phyloP scores from a whole-genome alignment of 1,284 basidiomycete species.

The Trichosporon coremiiforme region DNA sequence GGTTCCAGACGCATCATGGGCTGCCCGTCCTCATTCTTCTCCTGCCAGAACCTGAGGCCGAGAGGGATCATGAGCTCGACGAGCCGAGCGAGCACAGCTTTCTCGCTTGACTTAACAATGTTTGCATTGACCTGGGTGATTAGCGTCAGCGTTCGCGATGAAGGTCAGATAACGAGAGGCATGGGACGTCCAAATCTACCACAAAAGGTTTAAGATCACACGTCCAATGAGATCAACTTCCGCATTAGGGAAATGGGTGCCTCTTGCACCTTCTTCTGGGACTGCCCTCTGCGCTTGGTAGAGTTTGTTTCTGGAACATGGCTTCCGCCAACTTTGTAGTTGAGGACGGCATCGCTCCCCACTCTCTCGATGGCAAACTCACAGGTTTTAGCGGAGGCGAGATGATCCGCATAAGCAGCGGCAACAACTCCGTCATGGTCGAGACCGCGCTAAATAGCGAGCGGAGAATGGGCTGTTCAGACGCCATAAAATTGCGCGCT shows the following conservation, averaged over 20 bases:
- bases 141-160: conserved; percentile 11
- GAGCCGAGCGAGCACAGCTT: conserved; percentile 69
- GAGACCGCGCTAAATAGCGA: conserved; percentile 65
- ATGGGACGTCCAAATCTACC: neutral
- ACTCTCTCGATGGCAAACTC: conserved; percentile 48
- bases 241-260: neutral
- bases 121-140: conserved; percentile 79
- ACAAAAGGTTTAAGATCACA: neutral
- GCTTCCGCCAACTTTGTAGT: neutral
- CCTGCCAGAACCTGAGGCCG: conserved; percentile 85
- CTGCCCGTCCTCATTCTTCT: conserved; percentile 87
- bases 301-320: neutral
- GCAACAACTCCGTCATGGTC: conserved; percentile 73
- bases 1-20: conserved; percentile 90
- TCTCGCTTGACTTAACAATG: conserved; percentile 80
- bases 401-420: conserved; percentile 89
- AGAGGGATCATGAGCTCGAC: conserved; percentile 87
- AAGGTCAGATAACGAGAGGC: conserved; percentile 10
- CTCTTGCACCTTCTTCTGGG: neutral
- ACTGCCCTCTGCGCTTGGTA: neutral
- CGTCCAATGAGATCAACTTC: conserved; percentile 3
- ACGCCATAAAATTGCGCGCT: conserved; percentile 68
- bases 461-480: conserved; percentile 57
- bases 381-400: conserved; percentile 89
- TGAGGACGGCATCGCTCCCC: neutral